Evolutionary conservation across 768 basidiomycete genomes (phyloP).

Genomic region (Suillus clintonianus): DNA sequence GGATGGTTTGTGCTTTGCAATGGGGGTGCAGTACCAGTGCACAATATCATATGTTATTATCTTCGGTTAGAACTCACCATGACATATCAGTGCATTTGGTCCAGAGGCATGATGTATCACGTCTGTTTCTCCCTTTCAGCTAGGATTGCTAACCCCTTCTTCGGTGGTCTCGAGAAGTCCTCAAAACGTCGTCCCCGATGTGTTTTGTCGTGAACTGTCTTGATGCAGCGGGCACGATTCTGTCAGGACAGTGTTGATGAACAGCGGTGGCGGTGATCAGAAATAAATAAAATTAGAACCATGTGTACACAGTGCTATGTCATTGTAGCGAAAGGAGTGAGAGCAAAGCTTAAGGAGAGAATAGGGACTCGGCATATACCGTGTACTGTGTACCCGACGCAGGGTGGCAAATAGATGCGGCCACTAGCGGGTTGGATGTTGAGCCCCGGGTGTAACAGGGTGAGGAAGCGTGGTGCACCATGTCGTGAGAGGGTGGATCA

Average conservation of each 20-base stretch:
- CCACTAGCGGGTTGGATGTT: not conserved
- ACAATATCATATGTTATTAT: not conserved
- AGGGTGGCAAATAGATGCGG: not conserved
- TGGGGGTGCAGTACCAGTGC: not conserved
- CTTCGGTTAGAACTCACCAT: no score
- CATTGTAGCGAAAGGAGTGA: not conserved
- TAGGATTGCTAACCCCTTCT: not conserved
- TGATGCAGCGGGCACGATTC: no score
- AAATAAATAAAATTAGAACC: not conserved
- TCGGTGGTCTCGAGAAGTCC: not conserved
- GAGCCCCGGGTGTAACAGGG: not conserved
- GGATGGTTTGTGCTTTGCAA: not conserved
- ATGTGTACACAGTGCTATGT: not conserved
- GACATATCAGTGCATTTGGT: no score
- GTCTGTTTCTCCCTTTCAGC: no score
- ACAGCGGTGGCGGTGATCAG: no score
- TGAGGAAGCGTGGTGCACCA: not conserved
- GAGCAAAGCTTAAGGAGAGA: not conserved
- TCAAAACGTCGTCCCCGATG: not conserved
- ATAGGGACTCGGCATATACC: not conserved
- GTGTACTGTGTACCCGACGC: not conserved
- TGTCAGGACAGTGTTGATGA: no score
- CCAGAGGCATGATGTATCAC: no score
- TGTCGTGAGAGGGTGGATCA: not conserved
- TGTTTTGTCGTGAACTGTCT: no score